These are phyloP conservation scores for Candida succiphila DNA, from an alignment of 805 yeast genomes.

Conservation along the genomic window DNA sequence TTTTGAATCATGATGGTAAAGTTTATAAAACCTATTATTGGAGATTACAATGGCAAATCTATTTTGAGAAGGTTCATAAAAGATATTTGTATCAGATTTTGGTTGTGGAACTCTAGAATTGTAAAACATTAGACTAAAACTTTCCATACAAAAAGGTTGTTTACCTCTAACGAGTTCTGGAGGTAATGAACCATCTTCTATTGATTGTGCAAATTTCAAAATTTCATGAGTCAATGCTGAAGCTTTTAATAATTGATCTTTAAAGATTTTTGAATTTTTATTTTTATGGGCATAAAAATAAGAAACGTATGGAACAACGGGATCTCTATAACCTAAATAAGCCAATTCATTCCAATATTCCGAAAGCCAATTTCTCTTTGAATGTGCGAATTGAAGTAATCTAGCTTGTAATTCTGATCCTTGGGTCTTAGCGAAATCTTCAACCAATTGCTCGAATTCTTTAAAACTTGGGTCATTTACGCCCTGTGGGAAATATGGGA, in stretches of 20 bases:
- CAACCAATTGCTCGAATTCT: constrained; percentile 44
- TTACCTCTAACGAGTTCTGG: constrained; percentile 66
- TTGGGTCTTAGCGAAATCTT: constrained; percentile 52
- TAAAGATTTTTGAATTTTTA: constrained; percentile 42
- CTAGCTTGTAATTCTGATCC: constrained; percentile 69
- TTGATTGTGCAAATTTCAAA: constrained; percentile 51
- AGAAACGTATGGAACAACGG: constrained; percentile 90
- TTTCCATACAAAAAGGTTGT: constrained; percentile 89
- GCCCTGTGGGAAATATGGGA: constrained; percentile 49
- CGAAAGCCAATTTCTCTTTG: constrained; percentile 76
- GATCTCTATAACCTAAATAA: constrained; percentile 83
- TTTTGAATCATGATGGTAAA: constrained; percentile 42
- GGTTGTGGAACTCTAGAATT: constrained; percentile 71
- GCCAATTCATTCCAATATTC: constrained; percentile 94
- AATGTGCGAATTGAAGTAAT: constrained; percentile 44
- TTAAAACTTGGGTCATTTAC: constrained; percentile 29
- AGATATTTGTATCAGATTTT: constrained; percentile 51
- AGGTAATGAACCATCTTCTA: constrained; percentile 65
- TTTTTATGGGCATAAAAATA: constrained; percentile 84
- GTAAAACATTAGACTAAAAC: constrained; percentile 86
- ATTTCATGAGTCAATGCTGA: constrained; percentile 63
- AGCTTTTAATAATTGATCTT: constrained; percentile 63
- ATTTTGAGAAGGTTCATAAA: constrained; percentile 34
- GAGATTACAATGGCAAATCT: constrained; percentile 64
- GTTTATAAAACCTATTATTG: constrained; percentile 74